phyloP scores from a whole-genome alignment of 176 grass and related monocot species.

The Oryza meyeriana region DNA sequence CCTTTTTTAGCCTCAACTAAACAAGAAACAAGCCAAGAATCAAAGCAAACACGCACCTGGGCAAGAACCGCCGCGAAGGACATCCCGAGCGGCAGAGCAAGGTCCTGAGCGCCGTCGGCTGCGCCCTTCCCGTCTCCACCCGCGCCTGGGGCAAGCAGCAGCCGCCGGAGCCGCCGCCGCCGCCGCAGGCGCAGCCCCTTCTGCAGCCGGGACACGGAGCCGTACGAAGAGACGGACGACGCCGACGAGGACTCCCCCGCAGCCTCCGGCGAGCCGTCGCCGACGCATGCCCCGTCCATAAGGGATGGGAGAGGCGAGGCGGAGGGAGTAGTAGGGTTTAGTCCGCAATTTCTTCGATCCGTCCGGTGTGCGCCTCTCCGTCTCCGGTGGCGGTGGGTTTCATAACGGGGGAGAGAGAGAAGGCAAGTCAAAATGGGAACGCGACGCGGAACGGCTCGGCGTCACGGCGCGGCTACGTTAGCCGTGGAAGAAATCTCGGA shows the following conservation, averaged over 20 bases:
- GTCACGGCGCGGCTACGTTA: neutral
- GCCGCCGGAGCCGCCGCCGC: constrained; percentile 10
- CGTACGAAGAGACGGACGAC: neutral
- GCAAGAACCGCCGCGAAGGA: constrained; percentile 76
- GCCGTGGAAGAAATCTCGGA: constrained; percentile 27
- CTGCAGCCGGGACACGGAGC: constrained; percentile 15
- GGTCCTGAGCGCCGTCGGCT: constrained; percentile 37
- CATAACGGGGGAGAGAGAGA: neutral
- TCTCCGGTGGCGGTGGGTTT: neutral
- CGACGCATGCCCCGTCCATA: constrained; percentile 36
- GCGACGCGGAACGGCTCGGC: neutral
- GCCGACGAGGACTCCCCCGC: constrained; percentile 23
- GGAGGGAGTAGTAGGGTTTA: constrained; percentile 22
- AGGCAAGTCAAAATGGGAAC: constrained; percentile 10
- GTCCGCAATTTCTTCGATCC: neutral
- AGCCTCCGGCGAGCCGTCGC: constrained; percentile 19
- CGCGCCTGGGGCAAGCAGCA: neutral
- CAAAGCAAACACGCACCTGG: constrained; percentile 12
- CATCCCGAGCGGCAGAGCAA: constrained; percentile 66
- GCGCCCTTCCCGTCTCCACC: neutral
- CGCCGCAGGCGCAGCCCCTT: constrained; percentile 39
- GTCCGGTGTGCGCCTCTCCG: neutral
- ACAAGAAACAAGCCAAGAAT: neutral
- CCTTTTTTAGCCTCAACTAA: constrained; percentile 11
- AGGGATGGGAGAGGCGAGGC: neutral